Base-by-base conservation (phyloP, 1,284 basidiomycete species). In the Singerocomus inundabilis region DNA sequence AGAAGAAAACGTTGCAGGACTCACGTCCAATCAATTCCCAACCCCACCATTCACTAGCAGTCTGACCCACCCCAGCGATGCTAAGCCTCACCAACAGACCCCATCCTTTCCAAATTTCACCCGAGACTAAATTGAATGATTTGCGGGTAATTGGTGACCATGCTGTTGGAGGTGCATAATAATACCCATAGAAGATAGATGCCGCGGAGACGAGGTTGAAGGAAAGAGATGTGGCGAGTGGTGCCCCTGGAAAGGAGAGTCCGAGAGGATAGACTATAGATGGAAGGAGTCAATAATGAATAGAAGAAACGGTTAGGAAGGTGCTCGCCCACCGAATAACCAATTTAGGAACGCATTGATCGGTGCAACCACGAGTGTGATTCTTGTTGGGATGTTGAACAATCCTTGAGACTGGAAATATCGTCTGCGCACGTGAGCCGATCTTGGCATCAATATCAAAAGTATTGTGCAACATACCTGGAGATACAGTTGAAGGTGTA, bases 181-280 rank as follows among this genome's bases (percentile, higher is more conserved):
- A 80, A 16, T 88, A 61, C 9, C 85, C 88, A 60, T 93, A 96
- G n/a, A 78, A 48, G 32, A 92, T 70, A 4, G 84, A 88, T 41
- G 84, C 64, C 36, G 83, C 45, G 7, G 84, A 82, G 48, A 94
- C 88, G 26, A 97, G 76, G 68, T 94, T 97, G 74, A 93, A 92
- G 2, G 89, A 91, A 51, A 96, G 78, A 0, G 91, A 85, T 0
- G 93, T 94, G 0, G 95, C 91, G 24, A 98, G 75, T 0, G 96
- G 96, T 2, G 95, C 96, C 6, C 96, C 96, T 46, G 91, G 84
- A 70, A 95, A 99, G 8, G 96, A 96, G 0, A 98, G 74, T 15
- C 89, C 76, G 49, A 94, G 71, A 15, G 82, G 74, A 38, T 79
- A 93, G 0, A 96, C 90, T 88, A 90, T 81, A 21, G 21, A 21